phyloP scores from a whole-genome alignment of 2,329 filamentous ascomycete genomes.

The Didymosphaeria variabile region DNA sequence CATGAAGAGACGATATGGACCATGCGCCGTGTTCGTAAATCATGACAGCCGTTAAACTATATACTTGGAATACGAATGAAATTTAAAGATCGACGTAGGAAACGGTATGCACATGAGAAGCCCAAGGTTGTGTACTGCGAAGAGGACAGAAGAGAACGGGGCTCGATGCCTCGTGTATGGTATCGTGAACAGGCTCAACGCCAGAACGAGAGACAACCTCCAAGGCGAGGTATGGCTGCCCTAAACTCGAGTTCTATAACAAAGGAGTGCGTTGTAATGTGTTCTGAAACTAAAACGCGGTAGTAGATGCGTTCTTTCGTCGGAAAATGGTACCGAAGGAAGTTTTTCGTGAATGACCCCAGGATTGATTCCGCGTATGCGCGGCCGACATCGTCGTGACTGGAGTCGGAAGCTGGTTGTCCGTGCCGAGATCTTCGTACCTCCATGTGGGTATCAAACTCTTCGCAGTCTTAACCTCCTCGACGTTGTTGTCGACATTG shows the following conservation, averaged over 20 bases:
- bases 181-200: background rate
- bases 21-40: background rate
- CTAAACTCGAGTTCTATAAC: background rate
- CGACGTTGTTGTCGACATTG: conserved; percentile 12
- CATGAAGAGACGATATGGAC: background rate
- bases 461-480: conserved; percentile 13
- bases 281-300: background rate
- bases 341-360: conserved; percentile 14
- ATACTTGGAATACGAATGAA: conserved; percentile 2
- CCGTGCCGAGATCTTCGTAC: conserved; percentile 19
- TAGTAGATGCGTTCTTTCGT: conserved; percentile 3
- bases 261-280: background rate
- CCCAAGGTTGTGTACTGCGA: background rate
- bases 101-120: conserved; percentile 1
- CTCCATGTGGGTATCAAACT: conserved; percentile 20
- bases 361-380: conserved; percentile 10
- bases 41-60: conserved; percentile 6
- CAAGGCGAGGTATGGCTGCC: background rate
- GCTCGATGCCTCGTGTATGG: background rate
- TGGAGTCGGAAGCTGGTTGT: conserved; percentile 8
- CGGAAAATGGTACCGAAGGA: conserved; percentile 15
- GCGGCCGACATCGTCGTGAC: conserved; percentile 6
- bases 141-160: background rate
- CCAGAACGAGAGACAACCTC: conserved; percentile 1
- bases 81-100: background rate